phyloP scores from a whole-genome alignment of 352 stramenopile species.

The Phytophthora cryptogea region DNA sequence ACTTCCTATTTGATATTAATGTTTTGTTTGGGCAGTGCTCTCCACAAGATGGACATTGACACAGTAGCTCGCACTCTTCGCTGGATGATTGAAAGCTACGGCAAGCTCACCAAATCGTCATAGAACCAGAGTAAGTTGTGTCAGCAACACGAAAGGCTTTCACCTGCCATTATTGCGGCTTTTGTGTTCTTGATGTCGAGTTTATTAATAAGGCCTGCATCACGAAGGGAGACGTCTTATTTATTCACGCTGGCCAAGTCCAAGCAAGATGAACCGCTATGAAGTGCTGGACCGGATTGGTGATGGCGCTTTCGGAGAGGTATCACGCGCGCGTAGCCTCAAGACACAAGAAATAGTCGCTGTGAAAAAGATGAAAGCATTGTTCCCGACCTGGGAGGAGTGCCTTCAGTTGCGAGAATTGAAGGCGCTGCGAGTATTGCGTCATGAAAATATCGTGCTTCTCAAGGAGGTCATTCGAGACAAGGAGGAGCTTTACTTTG shows the following conservation, averaged over 20 bases:
- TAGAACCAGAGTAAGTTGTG: slow-evolving; percentile 27
- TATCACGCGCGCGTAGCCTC: slow-evolving; percentile 90
- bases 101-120: slow-evolving; percentile 58
- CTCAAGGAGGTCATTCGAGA: slow-evolving; percentile 88
- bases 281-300: slow-evolving; percentile 92
- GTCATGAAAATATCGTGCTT: slow-evolving; percentile 85
- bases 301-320: slow-evolving; percentile 94
- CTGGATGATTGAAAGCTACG: slow-evolving; percentile 72
- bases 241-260: not conserved
- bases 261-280: slow-evolving; percentile 85
- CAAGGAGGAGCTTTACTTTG: slow-evolving; percentile 88
- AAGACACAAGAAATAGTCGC: slow-evolving; percentile 91
- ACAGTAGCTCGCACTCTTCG: slow-evolving; percentile 70
- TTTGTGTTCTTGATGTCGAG: slow-evolving; percentile 1
- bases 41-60: slow-evolving; percentile 90
- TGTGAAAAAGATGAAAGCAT: slow-evolving; percentile 86
- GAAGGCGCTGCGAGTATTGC: slow-evolving; percentile 72
- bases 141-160: slow-evolving; percentile 18
- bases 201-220: slow-evolving; percentile 27
- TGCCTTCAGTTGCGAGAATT: slow-evolving; percentile 84
- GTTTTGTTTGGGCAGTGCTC: slow-evolving; percentile 43
- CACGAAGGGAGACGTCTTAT: slow-evolving; percentile 4
- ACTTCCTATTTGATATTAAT: not conserved
- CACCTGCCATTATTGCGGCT: not conserved
- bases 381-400: slow-evolving; percentile 83